phyloP scores from a whole-genome alignment of 495 filamentous ascomycete species.

The Pyronema omphalodes region DNA sequence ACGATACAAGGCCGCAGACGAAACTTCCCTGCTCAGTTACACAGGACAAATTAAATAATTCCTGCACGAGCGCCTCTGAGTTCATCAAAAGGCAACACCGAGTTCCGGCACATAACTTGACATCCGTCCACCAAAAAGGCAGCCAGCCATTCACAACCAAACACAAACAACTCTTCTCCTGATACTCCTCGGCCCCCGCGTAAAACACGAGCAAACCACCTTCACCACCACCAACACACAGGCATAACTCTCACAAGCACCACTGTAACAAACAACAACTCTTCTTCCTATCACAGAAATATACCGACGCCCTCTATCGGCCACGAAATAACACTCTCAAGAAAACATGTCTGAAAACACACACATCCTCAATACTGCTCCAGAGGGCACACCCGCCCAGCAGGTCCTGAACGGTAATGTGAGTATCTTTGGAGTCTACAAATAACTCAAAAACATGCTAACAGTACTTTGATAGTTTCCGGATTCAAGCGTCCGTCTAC shows the following conservation, averaged over 20 bases:
- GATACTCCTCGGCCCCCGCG: too few species aligned
- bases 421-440: background rate
- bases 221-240: too few species aligned
- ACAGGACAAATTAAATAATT: background rate
- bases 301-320: background rate
- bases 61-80: background rate
- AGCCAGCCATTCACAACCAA: too few species aligned
- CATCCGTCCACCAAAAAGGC: too few species aligned
- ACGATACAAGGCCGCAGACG: too few species aligned
- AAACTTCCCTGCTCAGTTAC: too few species aligned
- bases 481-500: background rate
- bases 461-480: background rate
- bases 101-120: background rate
- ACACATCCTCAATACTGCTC: slow-evolving; percentile 2
- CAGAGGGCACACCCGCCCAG: slow-evolving; percentile 12
- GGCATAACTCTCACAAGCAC: too few species aligned
- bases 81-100: background rate
- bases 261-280: too few species aligned
- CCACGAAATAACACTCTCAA: background rate
- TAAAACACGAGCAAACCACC: too few species aligned
- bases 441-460: background rate
- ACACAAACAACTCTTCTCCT: too few species aligned
- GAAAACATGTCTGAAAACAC: slow-evolving; percentile 5
- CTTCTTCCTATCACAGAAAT: background rate
- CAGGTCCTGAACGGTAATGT: slow-evolving; percentile 21